Base-by-base conservation (phyloP, 2,329 filamentous ascomycete genomes). In the Biscogniauxia marginata region DNA sequence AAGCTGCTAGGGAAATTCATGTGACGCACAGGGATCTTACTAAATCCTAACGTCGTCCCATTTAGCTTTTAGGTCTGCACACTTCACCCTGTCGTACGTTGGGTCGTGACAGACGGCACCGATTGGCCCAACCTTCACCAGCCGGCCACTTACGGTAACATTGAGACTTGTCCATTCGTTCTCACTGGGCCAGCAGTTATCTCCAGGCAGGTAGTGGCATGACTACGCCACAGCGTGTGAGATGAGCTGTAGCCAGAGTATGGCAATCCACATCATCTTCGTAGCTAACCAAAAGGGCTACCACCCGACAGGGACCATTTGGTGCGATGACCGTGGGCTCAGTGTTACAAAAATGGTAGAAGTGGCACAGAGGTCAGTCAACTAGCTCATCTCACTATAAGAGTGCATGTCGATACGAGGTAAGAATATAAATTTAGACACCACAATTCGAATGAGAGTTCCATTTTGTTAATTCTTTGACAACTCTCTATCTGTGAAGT, bases 71-170 rank as follows among this genome's bases (percentile, higher is more conserved):
- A 82, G 56, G 7, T 52, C 60, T 1, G 64, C 56, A 56, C 80
- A 83, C 19, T 65, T 58, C 1, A 60, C 69, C 16, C 79, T 66
- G 61, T 78, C 78, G 24, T 65, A 64, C 3, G 51, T 62, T 1
- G 66, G 72, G 21, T 71, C 68, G 57, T 83, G 79, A 61, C 80
- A 84, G 0, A 74, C 69, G 0, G 72, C 61, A 1, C 73, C 81
- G 2, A 81, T 62, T 0, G 81, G 80, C 1, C 74, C 63, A 0
- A 77, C 81, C 1, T 72, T 71, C 8, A 83, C 68, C 19, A 83
- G 67, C 11, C 69, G 70, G 0, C 80, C 79, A 8, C 67, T 67
- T 3, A 83, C 65, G 1, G 78, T 75, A n/a, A 62, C 46, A 55
- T 84, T 83, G 50, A 83, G 73, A 0, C 58, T 52, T 7, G 22